Evolutionary conservation across 352 stramenopile genomes (phyloP).

Genomic region (Pythium myriotylum): DNA sequence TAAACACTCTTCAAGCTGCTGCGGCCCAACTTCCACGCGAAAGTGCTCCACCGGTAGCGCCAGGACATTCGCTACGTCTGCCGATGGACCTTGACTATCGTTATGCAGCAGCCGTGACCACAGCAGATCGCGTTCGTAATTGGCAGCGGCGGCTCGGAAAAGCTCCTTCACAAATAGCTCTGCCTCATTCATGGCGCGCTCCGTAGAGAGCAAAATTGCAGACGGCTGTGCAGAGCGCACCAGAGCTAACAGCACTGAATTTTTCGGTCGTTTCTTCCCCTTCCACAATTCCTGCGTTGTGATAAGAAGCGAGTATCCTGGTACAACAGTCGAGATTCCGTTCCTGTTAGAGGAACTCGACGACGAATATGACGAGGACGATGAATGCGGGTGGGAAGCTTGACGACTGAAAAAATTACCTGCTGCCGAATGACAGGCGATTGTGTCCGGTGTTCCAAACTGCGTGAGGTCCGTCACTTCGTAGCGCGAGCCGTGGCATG

Average conservation of each 20-base stretch:
- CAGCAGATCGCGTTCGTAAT: constrained; percentile 86
- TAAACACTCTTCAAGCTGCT: constrained; percentile 87
- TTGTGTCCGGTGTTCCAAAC: constrained; percentile 80
- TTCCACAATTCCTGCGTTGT: constrained; percentile 64
- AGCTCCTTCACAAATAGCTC: constrained; percentile 79
- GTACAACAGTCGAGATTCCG: background rate
- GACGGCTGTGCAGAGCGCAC: constrained; percentile 50
- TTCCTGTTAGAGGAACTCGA: background rate
- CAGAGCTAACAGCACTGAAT: constrained; percentile 71
- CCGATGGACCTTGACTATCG: constrained; percentile 48
- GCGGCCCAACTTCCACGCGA: constrained; percentile 68
- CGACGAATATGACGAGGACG: background rate
- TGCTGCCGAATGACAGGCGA: constrained; percentile 75
- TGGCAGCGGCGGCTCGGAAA: constrained; percentile 72
- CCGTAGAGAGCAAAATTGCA: constrained; percentile 47
- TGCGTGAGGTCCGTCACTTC: constrained; percentile 84
- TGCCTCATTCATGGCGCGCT: constrained; percentile 72
- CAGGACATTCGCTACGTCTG: constrained; percentile 56
- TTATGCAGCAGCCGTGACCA: constrained; percentile 85
- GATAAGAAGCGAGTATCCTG: constrained; percentile 77
- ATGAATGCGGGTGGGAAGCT: background rate
- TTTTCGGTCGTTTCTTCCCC: constrained; percentile 53
- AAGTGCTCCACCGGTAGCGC: constrained; percentile 63
- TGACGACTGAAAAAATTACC: constrained; percentile 83
- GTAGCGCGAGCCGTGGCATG: constrained; percentile 80